Conservation (phyloP, 148 eudicot species). For the Oxyria digyna region DNA sequence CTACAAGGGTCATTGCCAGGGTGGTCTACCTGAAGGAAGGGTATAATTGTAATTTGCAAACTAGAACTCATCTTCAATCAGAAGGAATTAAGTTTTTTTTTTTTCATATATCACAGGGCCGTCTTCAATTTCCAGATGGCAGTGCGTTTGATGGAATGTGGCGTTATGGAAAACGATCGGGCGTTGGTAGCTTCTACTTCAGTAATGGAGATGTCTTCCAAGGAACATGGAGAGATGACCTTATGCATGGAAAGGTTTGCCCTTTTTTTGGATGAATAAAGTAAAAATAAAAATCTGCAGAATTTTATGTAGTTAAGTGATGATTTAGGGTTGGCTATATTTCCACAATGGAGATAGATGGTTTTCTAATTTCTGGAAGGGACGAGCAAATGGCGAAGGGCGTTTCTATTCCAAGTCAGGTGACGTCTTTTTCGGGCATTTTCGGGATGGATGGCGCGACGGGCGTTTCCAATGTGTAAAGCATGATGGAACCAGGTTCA, state of each 20-base stretch:
- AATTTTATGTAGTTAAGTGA: not conserved
- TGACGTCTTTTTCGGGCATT: conserved; percentile 78
- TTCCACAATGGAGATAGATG: conserved; percentile 96
- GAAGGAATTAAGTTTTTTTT: not conserved
- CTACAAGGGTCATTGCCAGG: conserved; percentile 77
- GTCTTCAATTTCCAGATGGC: conserved; percentile 60
- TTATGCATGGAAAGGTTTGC: conserved; percentile 93
- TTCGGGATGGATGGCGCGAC: conserved; percentile 85
- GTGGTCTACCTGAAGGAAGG: conserved; percentile 98
- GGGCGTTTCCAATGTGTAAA: conserved; percentile 74
- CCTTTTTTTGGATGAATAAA: not conserved
- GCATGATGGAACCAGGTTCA: conserved; percentile 69
- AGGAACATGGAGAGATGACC: conserved; percentile 96
- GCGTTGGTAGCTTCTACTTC: conserved; percentile 73
- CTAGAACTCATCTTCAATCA: not conserved
- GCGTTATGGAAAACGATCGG: conserved; percentile 90
- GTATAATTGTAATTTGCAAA: conserved; percentile 21
- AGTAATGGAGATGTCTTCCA: conserved; percentile 82
- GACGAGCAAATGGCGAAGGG: conserved; percentile 90
- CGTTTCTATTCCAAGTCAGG: conserved; percentile 83
- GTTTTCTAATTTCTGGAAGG: conserved; percentile 98
- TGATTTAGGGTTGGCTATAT: conserved; percentile 78
- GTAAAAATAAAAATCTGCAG: not conserved
- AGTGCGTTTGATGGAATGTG: conserved; percentile 89
- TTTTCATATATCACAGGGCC: conserved; percentile 32